Percentiles rank a stretch among this genome's conserved stretches.
phyloP scores from a whole-genome alignment of 2,329 filamentous ascomycete species.

The Stagonosporopsis vannaccii region DNA sequence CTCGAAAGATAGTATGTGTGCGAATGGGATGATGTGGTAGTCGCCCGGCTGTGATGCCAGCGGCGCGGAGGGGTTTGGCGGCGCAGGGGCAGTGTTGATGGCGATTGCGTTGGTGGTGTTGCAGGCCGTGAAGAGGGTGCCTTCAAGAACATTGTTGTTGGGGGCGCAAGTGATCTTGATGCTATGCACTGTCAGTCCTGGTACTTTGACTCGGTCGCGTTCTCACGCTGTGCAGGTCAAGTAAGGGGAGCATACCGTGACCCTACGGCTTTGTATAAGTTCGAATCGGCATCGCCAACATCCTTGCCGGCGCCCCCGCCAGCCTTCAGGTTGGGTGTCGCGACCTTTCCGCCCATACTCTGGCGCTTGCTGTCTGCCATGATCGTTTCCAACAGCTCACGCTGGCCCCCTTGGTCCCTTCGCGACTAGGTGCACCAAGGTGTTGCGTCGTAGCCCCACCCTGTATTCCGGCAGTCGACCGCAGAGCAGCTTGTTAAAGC shows the following conservation, averaged over 20 bases:
- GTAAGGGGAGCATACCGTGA: conserved; percentile 59
- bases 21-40: conserved; percentile 68
- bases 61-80: conserved; percentile 52
- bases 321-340: conserved; percentile 56
- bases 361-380: conserved; percentile 69
- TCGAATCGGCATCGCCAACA: conserved; percentile 60
- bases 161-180: conserved; percentile 65
- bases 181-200: conserved; percentile 48
- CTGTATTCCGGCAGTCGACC: conserved; percentile 14
- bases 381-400: conserved; percentile 12
- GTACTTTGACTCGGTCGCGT: not conserved
- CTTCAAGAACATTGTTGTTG: conserved; percentile 63
- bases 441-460: conserved; percentile 13
- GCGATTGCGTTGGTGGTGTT: conserved; percentile 67
- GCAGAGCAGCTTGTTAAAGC: conserved; percentile 9
- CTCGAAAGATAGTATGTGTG: conserved; percentile 65
- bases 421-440: conserved; percentile 16
- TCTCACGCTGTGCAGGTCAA: conserved; percentile 4
- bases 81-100: conserved; percentile 62
- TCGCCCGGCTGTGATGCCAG: conserved; percentile 56
- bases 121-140: conserved; percentile 68
- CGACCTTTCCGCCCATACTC: conserved; percentile 61
- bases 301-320: conserved; percentile 51
- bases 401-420: conserved; percentile 3
- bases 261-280: conserved; percentile 67